phyloP scores from a whole-genome alignment of 129 eudicot genomes.

The Chrysanthemum seticuspe region DNA sequence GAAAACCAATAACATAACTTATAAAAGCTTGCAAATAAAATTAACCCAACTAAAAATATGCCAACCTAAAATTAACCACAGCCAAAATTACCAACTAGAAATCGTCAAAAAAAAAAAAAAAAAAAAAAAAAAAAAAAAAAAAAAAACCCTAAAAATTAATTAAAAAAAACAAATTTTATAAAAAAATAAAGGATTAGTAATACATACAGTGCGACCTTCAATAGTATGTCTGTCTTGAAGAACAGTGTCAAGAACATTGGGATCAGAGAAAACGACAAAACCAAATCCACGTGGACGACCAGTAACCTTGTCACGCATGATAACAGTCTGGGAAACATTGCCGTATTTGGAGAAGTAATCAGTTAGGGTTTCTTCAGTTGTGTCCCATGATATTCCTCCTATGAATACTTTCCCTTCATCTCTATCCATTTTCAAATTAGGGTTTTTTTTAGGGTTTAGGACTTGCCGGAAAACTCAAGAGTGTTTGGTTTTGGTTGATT shows the following conservation, averaged over 20 bases:
- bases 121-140: no score
- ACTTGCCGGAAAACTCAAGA: no score
- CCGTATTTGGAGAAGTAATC: conserved; percentile 62
- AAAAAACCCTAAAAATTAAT: background rate
- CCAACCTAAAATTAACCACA: no score
- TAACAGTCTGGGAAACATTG: conserved; percentile 45
- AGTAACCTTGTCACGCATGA: conserved; percentile 53
- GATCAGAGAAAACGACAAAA: conserved; percentile 57
- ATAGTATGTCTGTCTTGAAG: conserved; percentile 49
- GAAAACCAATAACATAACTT: no score
- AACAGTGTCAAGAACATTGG: conserved; percentile 51
- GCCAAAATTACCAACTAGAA: no score
- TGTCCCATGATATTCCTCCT: conserved; percentile 57
- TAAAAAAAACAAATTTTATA: background rate
- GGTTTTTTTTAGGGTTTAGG: no score
- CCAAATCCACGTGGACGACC: conserved; percentile 71
- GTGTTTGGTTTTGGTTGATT: no score
- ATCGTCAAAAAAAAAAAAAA: no score
- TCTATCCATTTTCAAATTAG: conserved; percentile 22
- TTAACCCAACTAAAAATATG: no score
- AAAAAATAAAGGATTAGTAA: background rate
- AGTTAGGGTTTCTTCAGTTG: conserved; percentile 39
- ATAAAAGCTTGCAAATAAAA: no score
- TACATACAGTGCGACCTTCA: conserved; percentile 43
- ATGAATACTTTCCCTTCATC: conserved; percentile 52